phyloP scores from a whole-genome alignment of 1,284 basidiomycete species.

The Apiotrichum gamsii region DNA sequence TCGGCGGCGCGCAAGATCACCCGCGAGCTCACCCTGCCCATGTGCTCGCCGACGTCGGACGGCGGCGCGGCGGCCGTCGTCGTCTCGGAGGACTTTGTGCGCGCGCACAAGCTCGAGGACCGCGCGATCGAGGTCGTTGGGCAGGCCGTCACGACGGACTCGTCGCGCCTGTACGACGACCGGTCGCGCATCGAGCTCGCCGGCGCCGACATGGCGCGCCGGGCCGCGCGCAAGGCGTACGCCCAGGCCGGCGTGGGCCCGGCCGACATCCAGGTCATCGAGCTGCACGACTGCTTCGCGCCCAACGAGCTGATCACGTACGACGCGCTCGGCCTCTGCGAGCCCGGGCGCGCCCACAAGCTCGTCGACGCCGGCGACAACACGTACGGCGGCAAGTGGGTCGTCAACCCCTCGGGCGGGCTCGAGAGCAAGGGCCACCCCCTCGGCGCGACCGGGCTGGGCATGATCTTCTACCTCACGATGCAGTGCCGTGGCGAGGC shows the following conservation, averaged over 20 bases:
- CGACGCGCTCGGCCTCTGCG: slow-evolving; percentile 13
- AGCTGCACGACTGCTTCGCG: slow-evolving; percentile 23
- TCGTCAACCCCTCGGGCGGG: slow-evolving; percentile 18
- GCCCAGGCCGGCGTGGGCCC: slow-evolving; percentile 11
- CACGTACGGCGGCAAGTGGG: slow-evolving; percentile 22
- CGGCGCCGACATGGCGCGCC: slow-evolving; percentile 17
- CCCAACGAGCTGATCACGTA: slow-evolving; percentile 23
- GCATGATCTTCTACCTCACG: slow-evolving; percentile 23
- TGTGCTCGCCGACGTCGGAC: slow-evolving; percentile 20
- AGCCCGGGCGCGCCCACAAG: slow-evolving; percentile 12
- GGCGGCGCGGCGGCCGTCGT: slow-evolving; percentile 14
- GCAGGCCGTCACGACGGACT: slow-evolving; percentile 14
- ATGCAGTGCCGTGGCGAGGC: slow-evolving; percentile 17
- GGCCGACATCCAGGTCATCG: slow-evolving; percentile 18
- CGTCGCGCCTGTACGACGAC: slow-evolving; percentile 12
- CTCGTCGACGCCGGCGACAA: slow-evolving; percentile 17
- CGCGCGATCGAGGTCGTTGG: slow-evolving; percentile 18
- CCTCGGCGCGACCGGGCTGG: slow-evolving; percentile 18
- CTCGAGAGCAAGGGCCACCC: slow-evolving; percentile 22
- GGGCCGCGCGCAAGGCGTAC: slow-evolving; percentile 13
- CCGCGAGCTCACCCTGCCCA: slow-evolving; percentile 19
- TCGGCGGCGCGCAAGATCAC: slow-evolving; percentile 14
- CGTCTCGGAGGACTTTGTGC: slow-evolving; percentile 17
- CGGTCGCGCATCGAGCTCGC: slow-evolving; percentile 17
- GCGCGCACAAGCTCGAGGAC: slow-evolving; percentile 14